Evolutionary conservation across 2,329 filamentous ascomycete genomes (phyloP), one percentile per base, ranked within the genome.

Genomic region (Claviceps sp.): DNA sequence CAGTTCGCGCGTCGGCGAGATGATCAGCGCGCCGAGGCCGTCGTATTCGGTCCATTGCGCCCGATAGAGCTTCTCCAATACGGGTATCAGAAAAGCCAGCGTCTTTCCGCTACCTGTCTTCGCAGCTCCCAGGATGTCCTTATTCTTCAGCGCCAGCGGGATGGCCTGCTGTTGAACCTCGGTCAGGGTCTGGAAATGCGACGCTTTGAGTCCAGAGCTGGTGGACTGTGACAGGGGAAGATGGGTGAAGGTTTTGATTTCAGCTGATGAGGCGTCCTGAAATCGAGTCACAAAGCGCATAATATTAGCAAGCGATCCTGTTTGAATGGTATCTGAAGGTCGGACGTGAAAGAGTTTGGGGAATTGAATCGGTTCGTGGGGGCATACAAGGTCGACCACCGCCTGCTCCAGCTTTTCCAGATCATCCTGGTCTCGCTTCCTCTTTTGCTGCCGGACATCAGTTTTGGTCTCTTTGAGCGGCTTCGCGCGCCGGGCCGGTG

Each of bases 81-180:
- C 84, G 1, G 93, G 93, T 2, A 97, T 73, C 7, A 98, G 71
- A 65, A 98, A 98, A 0, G 93, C 88, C 23, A 98, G 75, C 0
- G 91, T 97, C 73, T 97, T 97, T 62, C 91, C 91, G 64, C 87
- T 94, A 49, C 91, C 91, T 0, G 91, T 97, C 70, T 95, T 96
- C 42, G 93, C 93, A 5, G 93, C 93, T 43, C 90, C 93, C 42
- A 98, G 81, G 42, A 98, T 86, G 66, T 98, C 93, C 53, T 75
- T 74, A 52, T 88, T 87, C 67, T 94, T 86, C 56, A 98, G 77
- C 8, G 88, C 90, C 54, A 89, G 76, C 5, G 88, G 89, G 54
- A 98, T 85, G n/a, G 90, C 89, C 62, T 84, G 84, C 47, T 85
- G 78, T 71, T 98, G 93, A 60, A 98, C 87, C 58, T 95, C 90